Base-by-base conservation (phyloP, 202 grass and related monocot genomes). In the Alloteropsis angusta region DNA sequence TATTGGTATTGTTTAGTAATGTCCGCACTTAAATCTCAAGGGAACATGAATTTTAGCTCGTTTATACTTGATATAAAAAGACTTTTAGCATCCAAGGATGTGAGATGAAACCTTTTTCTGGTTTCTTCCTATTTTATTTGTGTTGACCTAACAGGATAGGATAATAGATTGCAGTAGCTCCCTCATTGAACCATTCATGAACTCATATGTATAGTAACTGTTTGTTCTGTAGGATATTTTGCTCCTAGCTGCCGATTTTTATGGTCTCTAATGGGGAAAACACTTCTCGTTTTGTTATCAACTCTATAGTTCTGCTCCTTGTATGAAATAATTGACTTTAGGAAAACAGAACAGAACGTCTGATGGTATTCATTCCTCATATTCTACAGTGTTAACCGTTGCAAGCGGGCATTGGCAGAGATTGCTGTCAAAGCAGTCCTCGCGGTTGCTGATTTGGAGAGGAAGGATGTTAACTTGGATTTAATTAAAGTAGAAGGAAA, bases 401-500 rank as follows among this genome's bases (percentile, higher is more conserved):
- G 92, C 83, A 99, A 99, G 72, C 68, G 82, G 7, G 58, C 65
- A 5, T 71, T 99, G 55, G 92, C 92, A 68, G 92, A 96, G 81
- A 93, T 96, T 79, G 86, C 92, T 81, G 92, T 99, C 57, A 99
- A 99, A 85, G 92, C 96, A 56, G 96, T 99, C 60, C 90, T 99
- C 75, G 92, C 92, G 1, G 96, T 99, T 67, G 96, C 96, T 11
- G 96, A 99, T 87, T 91, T 99, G 64, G 96, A 96, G 46, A 91
- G 96, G 82, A 99, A 96, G 82, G 96, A 99, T 85, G 92, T 99
- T 67, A 99, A 99, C 55, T 83, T 99, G 53, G 92, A 99, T 55
- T 85, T 99, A 57, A 99, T 99, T 71, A 99, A 99, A 60, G 96
- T 99, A 8, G 96, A 99, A 86, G 96, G 92, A 43, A 99, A 96